Conservation (phyloP, 805 yeast genomes). For the Brettanomyces sp. region DNA sequence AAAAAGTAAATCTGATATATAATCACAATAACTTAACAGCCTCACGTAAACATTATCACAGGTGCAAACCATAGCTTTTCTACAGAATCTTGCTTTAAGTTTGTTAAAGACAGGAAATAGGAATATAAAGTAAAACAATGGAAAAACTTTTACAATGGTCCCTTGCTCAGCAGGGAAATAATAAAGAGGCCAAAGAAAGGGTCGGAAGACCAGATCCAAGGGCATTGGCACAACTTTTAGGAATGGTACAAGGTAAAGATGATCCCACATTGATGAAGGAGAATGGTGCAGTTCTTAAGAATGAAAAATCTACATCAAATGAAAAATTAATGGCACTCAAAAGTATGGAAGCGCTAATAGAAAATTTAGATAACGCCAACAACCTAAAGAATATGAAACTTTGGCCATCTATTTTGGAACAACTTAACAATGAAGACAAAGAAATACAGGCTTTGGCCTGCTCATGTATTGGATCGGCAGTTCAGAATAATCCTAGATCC, state of each 20-base stretch:
- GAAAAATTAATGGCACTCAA: conserved; percentile 72
- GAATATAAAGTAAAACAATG: conserved; percentile 34
- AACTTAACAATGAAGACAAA: conserved; percentile 35
- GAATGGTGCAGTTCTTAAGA: conserved; percentile 46
- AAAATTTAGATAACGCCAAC: conserved; percentile 90
- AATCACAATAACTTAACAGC: no score
- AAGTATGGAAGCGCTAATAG: conserved; percentile 87
- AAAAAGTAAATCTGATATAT: no score
- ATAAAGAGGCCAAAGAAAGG: conserved; percentile 53
- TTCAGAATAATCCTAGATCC: conserved; percentile 76
- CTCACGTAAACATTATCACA: no score
- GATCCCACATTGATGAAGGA: conserved; percentile 85
- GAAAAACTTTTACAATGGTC: conserved; percentile 93
- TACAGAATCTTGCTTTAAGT: no score
- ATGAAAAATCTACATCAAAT: conserved; percentile 51
- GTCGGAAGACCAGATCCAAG: conserved; percentile 75
- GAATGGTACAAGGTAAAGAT: conserved; percentile 50
- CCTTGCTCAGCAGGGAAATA: conserved; percentile 64
- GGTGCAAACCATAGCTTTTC: no score
- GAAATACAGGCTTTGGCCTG: conserved; percentile 50
- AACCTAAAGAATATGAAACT: conserved; percentile 74
- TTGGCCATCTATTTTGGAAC: conserved; percentile 64
- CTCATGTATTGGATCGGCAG: conserved; percentile 74
- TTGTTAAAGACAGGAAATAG: no score
- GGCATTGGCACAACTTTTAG: conserved; percentile 67